Percentiles rank a stretch among this genome's conserved stretches.
These are phyloP conservation scores for Suillus clintonianus DNA, from an alignment of 768 basidiomycete species.

Conservation along the genomic window DNA sequence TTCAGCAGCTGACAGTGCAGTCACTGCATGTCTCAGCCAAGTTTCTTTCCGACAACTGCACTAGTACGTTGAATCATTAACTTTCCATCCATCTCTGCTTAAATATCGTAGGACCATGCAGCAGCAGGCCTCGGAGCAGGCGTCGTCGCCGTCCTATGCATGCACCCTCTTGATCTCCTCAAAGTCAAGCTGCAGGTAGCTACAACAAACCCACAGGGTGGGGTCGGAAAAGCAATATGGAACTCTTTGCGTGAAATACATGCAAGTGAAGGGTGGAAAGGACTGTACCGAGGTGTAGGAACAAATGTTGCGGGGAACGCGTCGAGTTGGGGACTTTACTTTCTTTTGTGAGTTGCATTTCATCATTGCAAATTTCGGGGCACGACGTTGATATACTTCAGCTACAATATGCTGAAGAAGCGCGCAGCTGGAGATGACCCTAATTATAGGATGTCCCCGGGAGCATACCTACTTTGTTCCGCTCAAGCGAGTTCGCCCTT, in stretches of 20 bases:
- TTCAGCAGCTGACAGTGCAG: conserved; percentile 1
- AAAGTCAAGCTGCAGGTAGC: conserved; percentile 93
- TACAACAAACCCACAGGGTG: conserved; percentile 60
- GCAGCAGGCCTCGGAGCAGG: conserved; percentile 92
- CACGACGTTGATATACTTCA: conserved; percentile 30
- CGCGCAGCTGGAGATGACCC: conserved; percentile 70
- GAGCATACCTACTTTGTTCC: conserved; percentile 83
- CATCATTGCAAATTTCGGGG: background rate
- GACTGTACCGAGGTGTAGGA: conserved; percentile 86
- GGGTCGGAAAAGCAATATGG: conserved; percentile 77
- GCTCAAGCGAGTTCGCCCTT: conserved; percentile 91
- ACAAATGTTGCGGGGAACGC: conserved; percentile 95
- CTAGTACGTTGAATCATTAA: conserved; percentile 19
- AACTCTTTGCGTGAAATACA: conserved; percentile 72
- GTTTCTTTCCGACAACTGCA: conserved; percentile 44
- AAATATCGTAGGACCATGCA: conserved; percentile 79
- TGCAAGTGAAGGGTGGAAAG: conserved; percentile 72
- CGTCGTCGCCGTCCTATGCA: conserved; percentile 86
- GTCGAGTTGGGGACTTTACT: conserved; percentile 96
- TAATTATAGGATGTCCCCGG: conserved; percentile 66
- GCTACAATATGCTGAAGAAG: conserved; percentile 93
- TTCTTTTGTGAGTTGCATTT: conserved; percentile 79
- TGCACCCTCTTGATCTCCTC: conserved; percentile 96
- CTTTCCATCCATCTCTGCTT: background rate
- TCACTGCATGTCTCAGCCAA: conserved; percentile 35